Evolutionary conservation across 2,329 filamentous ascomycete species (phyloP), one percentile per base, ranked within the genome.

Genomic region (Fusarium tanahbumbuense): DNA sequence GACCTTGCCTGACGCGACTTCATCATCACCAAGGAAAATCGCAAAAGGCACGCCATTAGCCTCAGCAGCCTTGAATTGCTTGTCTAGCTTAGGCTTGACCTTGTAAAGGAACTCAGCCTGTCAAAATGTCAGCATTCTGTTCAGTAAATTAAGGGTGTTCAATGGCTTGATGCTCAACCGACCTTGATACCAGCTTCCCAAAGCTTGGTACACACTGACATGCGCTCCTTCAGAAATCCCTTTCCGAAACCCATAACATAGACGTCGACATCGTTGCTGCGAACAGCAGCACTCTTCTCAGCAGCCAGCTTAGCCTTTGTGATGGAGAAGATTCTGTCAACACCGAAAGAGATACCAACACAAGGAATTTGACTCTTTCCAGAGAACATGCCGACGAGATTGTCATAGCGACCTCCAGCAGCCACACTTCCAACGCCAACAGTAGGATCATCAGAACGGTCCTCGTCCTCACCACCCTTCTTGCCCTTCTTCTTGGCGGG

Each of bases 211-310:
- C 91, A 91, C 40, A 98, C 87, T 27, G 89, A 84, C 89, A 98
- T 94, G 71, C 95, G 91, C 84, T 98, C 92, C 72, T 90, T 89
- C 57, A 97, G 82, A 80, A 94, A 95, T 22, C 90, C 92, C 81
- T 94, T 95, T 56, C 93, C 94, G 76, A 98, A 94, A 0, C 94
- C 94, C 94, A 98, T 98, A 76, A 98, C 92, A 81, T 90, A 98
- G 47, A 94, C 94, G 77, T 98, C 94, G 5, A 94, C 91, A 74
- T 96, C 92, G 76, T 91, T 93, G 70, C 86, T 67, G 44, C 74
- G 74, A 37, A 76, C 74, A 11, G 64, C 50, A 85, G 68, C 92
- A 85, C 55, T 86, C 75, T 87, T 85, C 61, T 88, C 87, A 60
- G 86, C 87, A 67, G 88, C 89, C 78, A 93, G 85, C 52, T 68